Base-by-base conservation (phyloP, 768 basidiomycete species). In the Paxillus rubicundulus region DNA sequence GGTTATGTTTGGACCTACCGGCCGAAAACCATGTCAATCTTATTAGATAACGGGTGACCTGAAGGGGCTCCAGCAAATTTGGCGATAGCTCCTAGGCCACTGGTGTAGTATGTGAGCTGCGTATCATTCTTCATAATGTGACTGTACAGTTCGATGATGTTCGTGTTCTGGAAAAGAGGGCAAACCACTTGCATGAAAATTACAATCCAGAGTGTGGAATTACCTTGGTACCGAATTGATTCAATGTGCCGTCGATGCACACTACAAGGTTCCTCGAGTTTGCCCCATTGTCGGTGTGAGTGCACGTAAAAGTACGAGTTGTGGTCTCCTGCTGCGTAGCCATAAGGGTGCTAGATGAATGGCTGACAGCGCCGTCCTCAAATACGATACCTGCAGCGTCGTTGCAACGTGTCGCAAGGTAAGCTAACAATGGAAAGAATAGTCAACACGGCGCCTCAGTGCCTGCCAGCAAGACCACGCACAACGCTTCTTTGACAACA, bases 171-270 rank as follows among this genome's bases (percentile, higher is more conserved):
- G 8, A 32, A 21, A 8, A 36, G 33, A 21, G 13, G 40, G 37
- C 9, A 47, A 2, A 18, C 3, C n/a, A 9, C 10, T 28, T 12
- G 54, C 13, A 30, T 20, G 45, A 60, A 18, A 18, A 41, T 5
- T 8, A 36, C 32, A 21, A 27, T 12, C 3, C 41, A 28, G 30
- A 48, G 13, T 9, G 24, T 45, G 33, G 21, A 6, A 21, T 53
- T 43, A 74, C 72, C 64, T 60, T 63, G 18, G 44, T 52, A 2
- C 74, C 66, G 52, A 73, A 74, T 36, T 69, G 68, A 45, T 76
- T 75, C 1, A 71, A 65, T 2, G 73, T 76, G 16, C 74, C 75
- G 32, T 75, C 74, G 17, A 75, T 68, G 56, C 72, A 73, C 38
- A 76, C 65, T 0, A 65, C 56, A 33, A 65, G 61, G 27, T 58